Percentiles rank a stretch among this genome's conserved stretches.
Conservation (phyloP, 345 rosid genomes). For the Eucalyptus marginata region DNA sequence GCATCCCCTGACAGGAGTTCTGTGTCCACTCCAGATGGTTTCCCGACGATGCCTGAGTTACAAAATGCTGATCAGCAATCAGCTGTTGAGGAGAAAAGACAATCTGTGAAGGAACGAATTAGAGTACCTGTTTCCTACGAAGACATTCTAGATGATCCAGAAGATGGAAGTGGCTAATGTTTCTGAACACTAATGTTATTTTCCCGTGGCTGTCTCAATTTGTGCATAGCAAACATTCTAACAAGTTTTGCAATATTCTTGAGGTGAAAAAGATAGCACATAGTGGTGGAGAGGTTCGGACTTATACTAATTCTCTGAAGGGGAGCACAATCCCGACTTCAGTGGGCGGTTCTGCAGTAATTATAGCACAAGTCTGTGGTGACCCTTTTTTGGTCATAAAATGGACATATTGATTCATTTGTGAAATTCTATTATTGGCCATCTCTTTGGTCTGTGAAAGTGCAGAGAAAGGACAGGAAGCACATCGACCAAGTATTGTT, state of each 20-base stretch:
- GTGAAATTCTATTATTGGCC: not conserved
- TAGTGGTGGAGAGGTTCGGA: not conserved
- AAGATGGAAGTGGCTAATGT: not conserved
- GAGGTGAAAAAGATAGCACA: not conserved
- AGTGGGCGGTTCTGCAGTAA: not conserved
- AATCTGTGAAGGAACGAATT: slow-evolving; percentile 62
- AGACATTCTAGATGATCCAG: slow-evolving; percentile 18
- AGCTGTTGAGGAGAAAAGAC: slow-evolving; percentile 19
- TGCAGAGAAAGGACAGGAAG: not conserved
- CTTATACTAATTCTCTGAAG: not conserved
- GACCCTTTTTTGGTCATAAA: not conserved
- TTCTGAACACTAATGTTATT: not conserved
- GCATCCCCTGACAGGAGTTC: slow-evolving; percentile 11
- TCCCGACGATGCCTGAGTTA: not conserved
- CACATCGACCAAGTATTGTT: not conserved
- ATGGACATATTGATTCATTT: not conserved
- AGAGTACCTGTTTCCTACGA: slow-evolving; percentile 84
- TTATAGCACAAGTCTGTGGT: not conserved
- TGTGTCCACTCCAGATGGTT: not conserved
- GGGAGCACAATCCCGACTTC: not conserved
- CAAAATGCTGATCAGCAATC: slow-evolving; percentile 11
- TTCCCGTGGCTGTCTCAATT: not conserved
- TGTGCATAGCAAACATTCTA: not conserved
- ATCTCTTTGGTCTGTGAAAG: not conserved
- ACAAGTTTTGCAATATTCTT: not conserved